A percentile compares a stretch with the other conserved stretches of the same genome.
Evolutionary conservation across 257 asterid genomes (phyloP).

Genomic region (Thymus mandschuricus): DNA sequence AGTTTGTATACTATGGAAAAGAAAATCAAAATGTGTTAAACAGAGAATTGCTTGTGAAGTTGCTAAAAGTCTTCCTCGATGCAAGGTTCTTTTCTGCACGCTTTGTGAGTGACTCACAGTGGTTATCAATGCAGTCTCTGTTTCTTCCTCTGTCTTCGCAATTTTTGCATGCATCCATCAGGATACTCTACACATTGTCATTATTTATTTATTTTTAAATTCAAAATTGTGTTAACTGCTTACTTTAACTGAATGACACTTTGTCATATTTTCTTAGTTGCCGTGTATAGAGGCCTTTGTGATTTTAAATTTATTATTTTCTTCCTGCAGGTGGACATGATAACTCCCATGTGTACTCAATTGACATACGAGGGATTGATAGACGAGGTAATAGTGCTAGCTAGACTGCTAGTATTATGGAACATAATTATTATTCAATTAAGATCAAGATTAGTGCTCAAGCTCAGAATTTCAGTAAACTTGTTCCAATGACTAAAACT

Average conservation of each 20-base stretch:
- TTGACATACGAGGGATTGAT: constrained; percentile 91
- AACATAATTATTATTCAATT: neutral
- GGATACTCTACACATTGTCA: neutral
- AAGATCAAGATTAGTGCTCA: neutral
- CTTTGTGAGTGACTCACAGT: neutral
- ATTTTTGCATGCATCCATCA: neutral
- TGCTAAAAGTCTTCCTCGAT: neutral
- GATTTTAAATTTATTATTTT: constrained; percentile 28
- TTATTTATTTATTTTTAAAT: no score
- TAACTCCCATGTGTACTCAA: constrained; percentile 97
- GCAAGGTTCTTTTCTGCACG: neutral
- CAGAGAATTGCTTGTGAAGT: constrained; percentile 2
- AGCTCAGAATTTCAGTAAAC: constrained; percentile 13
- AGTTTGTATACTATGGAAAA: neutral
- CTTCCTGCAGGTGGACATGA: constrained; percentile 92
- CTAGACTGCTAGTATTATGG: neutral
- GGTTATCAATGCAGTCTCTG: neutral
- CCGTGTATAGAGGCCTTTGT: neutral
- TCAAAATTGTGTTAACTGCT: constrained; percentile 8
- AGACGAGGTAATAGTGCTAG: constrained; percentile 71
- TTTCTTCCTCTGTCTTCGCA: neutral
- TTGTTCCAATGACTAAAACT: neutral
- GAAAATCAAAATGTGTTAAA: neutral
- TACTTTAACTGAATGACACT: constrained; percentile 24
- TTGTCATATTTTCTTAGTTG: constrained; percentile 3